These are phyloP conservation scores for Mallotus japonicus DNA, from an alignment of 441 rosid species.

Conservation along the genomic window DNA sequence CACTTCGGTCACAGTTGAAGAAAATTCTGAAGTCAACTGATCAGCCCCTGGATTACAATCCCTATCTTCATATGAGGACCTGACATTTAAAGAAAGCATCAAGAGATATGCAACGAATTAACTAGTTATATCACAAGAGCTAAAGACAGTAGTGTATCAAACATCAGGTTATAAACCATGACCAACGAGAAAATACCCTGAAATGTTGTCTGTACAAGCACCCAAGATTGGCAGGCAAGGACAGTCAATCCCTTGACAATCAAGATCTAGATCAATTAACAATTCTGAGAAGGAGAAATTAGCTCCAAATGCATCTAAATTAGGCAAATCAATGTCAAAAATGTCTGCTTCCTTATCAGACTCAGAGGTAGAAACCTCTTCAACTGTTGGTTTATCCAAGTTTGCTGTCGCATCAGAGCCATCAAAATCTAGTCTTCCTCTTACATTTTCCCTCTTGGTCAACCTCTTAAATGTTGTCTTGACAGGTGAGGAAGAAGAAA, in stretches of 20 bases:
- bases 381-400: slow-evolving; percentile 29
- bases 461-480: slow-evolving; percentile 44
- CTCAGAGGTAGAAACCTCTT: slow-evolving; percentile 48
- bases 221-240: slow-evolving; percentile 39
- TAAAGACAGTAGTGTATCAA: not conserved
- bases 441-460: slow-evolving; percentile 54
- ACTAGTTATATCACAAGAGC: not conserved
- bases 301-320: slow-evolving; percentile 58
- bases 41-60: slow-evolving; percentile 41
- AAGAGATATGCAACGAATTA: not conserved
- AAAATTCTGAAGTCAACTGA: slow-evolving; percentile 45
- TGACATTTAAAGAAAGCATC: slow-evolving; percentile 22
- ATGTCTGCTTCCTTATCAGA: slow-evolving; percentile 58
- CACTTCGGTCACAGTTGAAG: slow-evolving; percentile 49
- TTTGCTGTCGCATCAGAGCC: slow-evolving; percentile 39
- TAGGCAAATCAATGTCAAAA: slow-evolving; percentile 66
- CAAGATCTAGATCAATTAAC: slow-evolving; percentile 69
- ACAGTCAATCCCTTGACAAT: slow-evolving; percentile 35
- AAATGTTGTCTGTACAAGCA: slow-evolving; percentile 35
- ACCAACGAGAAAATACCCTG: slow-evolving; percentile 46
- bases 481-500: slow-evolving; percentile 58
- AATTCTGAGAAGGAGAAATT: slow-evolving; percentile 69
- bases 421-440: slow-evolving; percentile 72
- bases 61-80: slow-evolving; percentile 51
- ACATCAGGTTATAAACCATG: not conserved